Percentiles rank a stretch among this genome's conserved stretches.
These are phyloP conservation scores for Iodosphaeria phyllophila DNA, from an alignment of 2,329 filamentous ascomycete species.

Conservation along the genomic window DNA sequence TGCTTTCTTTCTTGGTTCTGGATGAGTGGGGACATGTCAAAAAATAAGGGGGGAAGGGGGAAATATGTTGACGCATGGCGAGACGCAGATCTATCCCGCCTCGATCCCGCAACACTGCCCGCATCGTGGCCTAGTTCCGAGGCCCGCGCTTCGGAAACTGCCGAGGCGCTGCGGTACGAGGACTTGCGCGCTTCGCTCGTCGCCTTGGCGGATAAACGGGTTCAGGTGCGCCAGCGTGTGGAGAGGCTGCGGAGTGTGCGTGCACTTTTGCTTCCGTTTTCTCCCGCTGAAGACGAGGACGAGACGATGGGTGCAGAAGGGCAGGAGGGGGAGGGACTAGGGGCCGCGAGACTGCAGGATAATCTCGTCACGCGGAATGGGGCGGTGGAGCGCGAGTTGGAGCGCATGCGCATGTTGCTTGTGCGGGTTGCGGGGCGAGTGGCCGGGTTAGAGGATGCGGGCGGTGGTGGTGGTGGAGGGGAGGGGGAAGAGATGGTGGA, in stretches of 20 bases:
- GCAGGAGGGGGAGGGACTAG: slow-evolving; percentile 18
- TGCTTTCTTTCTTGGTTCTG: no score
- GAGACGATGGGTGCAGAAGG: slow-evolving; percentile 12
- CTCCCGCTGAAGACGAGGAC: slow-evolving; percentile 1
- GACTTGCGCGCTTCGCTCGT: slow-evolving; percentile 29
- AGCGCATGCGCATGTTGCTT: slow-evolving; percentile 45
- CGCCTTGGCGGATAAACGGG: slow-evolving; percentile 26
- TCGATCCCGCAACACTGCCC: no score
- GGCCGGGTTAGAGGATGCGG: slow-evolving; percentile 18
- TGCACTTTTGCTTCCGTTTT: slow-evolving; percentile 30
- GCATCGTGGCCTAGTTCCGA: no score
- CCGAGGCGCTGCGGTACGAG: slow-evolving; percentile 30
- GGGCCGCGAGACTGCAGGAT: slow-evolving; percentile 30
- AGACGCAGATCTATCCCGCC: slow-evolving; percentile 1
- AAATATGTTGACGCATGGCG: background rate
- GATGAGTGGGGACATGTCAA: no score
- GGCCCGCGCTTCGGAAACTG: slow-evolving; percentile 20
- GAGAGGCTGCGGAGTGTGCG: slow-evolving; percentile 30
- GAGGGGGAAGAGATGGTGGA: slow-evolving; percentile 11
- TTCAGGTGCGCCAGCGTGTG: slow-evolving; percentile 19
- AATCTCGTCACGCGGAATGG: slow-evolving; percentile 49
- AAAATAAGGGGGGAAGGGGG: no score
- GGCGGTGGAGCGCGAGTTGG: slow-evolving; percentile 45
- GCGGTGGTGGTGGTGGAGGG: slow-evolving; percentile 8
- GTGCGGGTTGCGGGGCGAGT: slow-evolving; percentile 38